Conservation (phyloP, 352 stramenopile species). For the Phytophthora citricola region DNA sequence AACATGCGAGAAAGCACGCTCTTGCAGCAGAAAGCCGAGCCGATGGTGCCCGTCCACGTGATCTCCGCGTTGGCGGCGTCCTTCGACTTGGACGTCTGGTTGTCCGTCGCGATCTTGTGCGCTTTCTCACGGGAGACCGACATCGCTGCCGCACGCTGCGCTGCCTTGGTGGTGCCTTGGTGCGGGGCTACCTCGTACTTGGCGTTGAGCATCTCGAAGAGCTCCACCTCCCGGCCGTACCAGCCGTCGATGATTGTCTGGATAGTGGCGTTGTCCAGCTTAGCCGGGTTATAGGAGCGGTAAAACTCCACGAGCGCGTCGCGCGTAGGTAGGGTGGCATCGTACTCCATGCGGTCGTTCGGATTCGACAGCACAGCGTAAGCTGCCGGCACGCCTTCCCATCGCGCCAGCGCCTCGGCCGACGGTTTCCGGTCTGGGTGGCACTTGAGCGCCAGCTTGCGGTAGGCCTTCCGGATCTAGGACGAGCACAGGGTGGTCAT, state of each 20-base stretch:
- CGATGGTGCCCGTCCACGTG: constrained; percentile 62
- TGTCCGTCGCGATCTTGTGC: constrained; percentile 68
- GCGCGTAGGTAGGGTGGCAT: constrained; percentile 75
- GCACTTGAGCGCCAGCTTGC: constrained; percentile 84
- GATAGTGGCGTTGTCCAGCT: constrained; percentile 86
- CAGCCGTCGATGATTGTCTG: constrained; percentile 89
- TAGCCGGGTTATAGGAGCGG: constrained; percentile 83
- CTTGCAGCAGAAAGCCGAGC: constrained; percentile 79
- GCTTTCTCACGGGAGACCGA: constrained; percentile 61
- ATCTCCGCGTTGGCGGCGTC: constrained; percentile 60
- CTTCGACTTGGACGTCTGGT: constrained; percentile 59
- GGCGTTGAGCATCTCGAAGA: constrained; percentile 88
- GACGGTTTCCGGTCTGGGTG: constrained; percentile 94
- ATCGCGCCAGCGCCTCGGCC: constrained; percentile 64
- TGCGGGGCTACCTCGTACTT: constrained; percentile 89
- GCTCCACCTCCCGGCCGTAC: constrained; percentile 84
- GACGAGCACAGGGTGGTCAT: constrained; percentile 7
- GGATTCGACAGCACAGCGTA: constrained; percentile 83
- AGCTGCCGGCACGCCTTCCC: constrained; percentile 77
- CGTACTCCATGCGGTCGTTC: constrained; percentile 81
- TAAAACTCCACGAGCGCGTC: constrained; percentile 87
- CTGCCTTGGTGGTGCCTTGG: constrained; percentile 65
- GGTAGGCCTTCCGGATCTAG: constrained; percentile 94
- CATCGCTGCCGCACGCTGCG: constrained; percentile 45
- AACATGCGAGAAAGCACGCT: constrained; percentile 59